Evolutionary conservation across 208 protist genomes (phyloP), one percentile per base, ranked within the genome.

Genomic region (Ichthyophonus hoferi): DNA sequence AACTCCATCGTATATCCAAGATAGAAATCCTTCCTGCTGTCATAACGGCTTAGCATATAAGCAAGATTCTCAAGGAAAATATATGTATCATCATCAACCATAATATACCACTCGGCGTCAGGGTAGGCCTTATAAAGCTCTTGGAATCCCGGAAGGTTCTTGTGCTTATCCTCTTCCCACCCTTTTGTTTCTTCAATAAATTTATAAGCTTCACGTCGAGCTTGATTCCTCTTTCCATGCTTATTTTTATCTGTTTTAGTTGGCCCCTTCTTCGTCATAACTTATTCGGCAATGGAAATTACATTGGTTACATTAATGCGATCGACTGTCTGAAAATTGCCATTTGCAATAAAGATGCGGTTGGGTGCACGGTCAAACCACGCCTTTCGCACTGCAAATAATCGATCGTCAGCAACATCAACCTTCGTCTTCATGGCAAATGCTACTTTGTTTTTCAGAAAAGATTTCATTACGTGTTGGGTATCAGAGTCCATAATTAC

Each of bases 41-140:
- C 24, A 7, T 67, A 24, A 7, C 14, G 14, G 50, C 14, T 24
- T 7, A 67, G 50, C 7, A 67, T n/a, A 24, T 67, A 7, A 24
- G 24, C 24, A 24, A 67, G 50, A 24, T 67, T 67, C 7, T 67
- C 50, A 7, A 67, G 24, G 24, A 82, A 82, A 24, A 82, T 82
- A 0, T 82, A 82, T n/a, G 78, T 82, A 37, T 82, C 78, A 37
- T 82, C 78, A 82, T 82, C 78, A 12, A 37, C 78, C 78, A 82
- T n/a, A 12, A 82, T 37, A 82, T 82, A 82, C 33, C 31, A 82
- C 14, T n/a, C 33, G 14, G 78, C 31, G 31, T 40, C 17, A 37
- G 78, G 78, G n/a, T 34, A 82, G 14, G 78, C n/a, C 35, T 82
- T n/a, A 37, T 82, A 82, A 7, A 82, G 35, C 7, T 34, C 17